Evolutionary conservation across 495 filamentous ascomycete species (phyloP).

Genomic region (Physcia stellaris): DNA sequence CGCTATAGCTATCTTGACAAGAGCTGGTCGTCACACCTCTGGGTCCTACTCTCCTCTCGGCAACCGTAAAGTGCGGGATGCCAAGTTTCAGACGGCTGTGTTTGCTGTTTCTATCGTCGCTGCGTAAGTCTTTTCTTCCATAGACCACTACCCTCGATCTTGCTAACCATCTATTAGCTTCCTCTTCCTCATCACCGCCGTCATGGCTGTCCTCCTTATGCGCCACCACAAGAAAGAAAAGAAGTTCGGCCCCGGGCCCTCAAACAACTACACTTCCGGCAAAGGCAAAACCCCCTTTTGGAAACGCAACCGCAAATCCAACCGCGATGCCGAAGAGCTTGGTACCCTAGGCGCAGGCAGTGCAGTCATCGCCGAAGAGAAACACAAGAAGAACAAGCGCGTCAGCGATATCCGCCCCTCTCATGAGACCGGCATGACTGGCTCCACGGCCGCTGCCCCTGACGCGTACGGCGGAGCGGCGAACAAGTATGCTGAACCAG

Average conservation of each 20-base stretch:
- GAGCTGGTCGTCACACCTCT: slow-evolving; percentile 51
- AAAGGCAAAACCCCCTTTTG: slow-evolving; percentile 11
- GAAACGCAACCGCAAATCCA: slow-evolving; percentile 9
- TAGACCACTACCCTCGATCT: neutral
- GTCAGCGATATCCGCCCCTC: slow-evolving; percentile 10
- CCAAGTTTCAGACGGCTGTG: slow-evolving; percentile 54
- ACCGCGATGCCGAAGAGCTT: slow-evolving; percentile 9
- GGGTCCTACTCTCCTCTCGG: slow-evolving; percentile 53
- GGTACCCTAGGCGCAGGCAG: slow-evolving; percentile 11
- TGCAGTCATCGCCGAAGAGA: slow-evolving; percentile 10
- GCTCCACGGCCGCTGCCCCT: slow-evolving; percentile 5
- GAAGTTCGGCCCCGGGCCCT: slow-evolving; percentile 62
- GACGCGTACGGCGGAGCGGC: slow-evolving; percentile 10
- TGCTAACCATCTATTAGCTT: slow-evolving; percentile 26
- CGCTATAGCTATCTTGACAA: slow-evolving; percentile 58
- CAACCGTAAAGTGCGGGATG: slow-evolving; percentile 35
- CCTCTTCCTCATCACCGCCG: slow-evolving; percentile 53
- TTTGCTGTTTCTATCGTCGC: slow-evolving; percentile 68
- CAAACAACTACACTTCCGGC: slow-evolving; percentile 66
- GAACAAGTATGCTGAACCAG: slow-evolving; percentile 6
- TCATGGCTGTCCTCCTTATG: slow-evolving; percentile 48
- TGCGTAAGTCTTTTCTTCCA: slow-evolving; percentile 43
- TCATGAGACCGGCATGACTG: slow-evolving; percentile 13
- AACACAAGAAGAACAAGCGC: slow-evolving; percentile 6
- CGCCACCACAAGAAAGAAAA: slow-evolving; percentile 66